Evolutionary conservation across 257 asterid genomes (phyloP).

Genomic region (Solanum tacnaense): DNA sequence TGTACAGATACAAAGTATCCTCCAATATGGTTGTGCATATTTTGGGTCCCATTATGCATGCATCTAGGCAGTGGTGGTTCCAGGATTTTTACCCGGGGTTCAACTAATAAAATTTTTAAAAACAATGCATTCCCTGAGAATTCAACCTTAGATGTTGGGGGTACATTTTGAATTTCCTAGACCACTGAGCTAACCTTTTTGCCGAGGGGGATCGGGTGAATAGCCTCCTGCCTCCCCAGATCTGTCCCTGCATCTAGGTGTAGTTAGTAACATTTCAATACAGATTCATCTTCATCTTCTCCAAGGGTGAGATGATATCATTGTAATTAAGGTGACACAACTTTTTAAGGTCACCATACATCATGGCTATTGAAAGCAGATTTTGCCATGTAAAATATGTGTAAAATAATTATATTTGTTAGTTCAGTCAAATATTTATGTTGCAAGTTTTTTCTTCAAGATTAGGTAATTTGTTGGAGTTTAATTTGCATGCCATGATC

Average conservation of each 20-base stretch:
- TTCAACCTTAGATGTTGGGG: background rate
- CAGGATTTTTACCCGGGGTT: background rate
- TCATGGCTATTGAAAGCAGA: background rate
- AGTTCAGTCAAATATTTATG: background rate
- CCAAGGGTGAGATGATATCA: background rate
- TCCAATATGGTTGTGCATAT: background rate
- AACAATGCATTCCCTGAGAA: background rate
- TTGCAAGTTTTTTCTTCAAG: background rate
- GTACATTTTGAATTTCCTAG: background rate
- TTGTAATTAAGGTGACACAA: background rate
- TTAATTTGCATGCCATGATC: background rate
- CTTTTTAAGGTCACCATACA: background rate
- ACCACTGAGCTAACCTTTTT: background rate
- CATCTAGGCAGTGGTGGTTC: background rate
- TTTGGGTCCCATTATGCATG: background rate
- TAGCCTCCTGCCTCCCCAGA: background rate
- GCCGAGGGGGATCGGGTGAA: background rate
- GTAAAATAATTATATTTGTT: background rate
- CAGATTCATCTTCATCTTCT: background rate
- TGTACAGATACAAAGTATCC: background rate
- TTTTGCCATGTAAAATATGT: background rate
- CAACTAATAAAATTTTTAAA: background rate
- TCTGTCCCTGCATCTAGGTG: background rate
- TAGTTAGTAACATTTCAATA: background rate
- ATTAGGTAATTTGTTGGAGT: background rate